Percentiles rank a stretch among this genome's conserved stretches.
These are phyloP conservation scores for Monilinia fructicola DNA, from an alignment of 2,329 filamentous ascomycete species.

Conservation along the genomic window DNA sequence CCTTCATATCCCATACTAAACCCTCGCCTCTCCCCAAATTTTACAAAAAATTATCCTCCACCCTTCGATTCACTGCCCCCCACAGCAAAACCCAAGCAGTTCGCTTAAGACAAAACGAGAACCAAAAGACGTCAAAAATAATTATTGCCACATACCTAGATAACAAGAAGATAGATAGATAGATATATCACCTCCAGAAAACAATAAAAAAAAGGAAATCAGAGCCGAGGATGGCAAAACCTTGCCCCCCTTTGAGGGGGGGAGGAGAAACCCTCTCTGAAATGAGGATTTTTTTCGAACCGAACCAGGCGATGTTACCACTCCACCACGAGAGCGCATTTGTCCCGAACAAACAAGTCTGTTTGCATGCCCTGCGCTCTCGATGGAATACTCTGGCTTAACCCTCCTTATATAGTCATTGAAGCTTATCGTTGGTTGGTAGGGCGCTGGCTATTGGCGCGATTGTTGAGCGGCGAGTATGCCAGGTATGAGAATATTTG, in stretches of 20 bases:
- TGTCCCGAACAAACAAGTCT: not conserved
- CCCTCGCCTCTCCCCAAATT: not conserved
- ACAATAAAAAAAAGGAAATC: not conserved
- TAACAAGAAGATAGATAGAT: no score
- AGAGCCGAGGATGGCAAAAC: not conserved
- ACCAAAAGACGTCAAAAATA: not conserved
- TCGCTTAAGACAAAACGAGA: not conserved
- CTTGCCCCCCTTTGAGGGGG: not conserved
- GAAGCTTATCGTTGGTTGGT: not conserved
- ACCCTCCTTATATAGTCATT: not conserved
- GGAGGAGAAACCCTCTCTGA: constrained; percentile 1
- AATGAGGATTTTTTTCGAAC: constrained; percentile 7
- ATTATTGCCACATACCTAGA: not conserved
- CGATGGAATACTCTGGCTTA: not conserved
- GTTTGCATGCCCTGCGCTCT: not conserved
- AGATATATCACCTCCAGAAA: not conserved
- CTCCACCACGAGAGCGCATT: not conserved
- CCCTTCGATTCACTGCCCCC: not conserved
- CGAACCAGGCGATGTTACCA: not conserved
- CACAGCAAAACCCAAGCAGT: not conserved
- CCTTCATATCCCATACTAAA: not conserved
- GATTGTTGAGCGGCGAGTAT: not conserved
- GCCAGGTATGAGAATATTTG: not conserved
- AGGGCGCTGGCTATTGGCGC: not conserved
- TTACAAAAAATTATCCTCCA: not conserved